phyloP scores from a whole-genome alignment of 1,284 basidiomycete genomes.

The Boletus semigastroideus region DNA sequence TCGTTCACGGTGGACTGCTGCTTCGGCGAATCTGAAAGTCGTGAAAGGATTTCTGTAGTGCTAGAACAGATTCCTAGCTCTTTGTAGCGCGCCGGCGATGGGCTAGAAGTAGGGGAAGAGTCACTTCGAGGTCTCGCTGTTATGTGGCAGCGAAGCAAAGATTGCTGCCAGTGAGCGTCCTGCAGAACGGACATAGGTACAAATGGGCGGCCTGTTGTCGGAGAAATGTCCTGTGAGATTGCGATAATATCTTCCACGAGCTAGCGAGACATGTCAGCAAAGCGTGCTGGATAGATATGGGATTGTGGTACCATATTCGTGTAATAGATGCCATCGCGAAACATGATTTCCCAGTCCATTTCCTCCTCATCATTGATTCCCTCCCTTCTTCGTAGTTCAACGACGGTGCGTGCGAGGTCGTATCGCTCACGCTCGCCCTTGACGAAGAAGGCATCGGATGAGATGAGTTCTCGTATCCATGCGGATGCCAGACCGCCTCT shows the following conservation, averaged over 20 bases:
- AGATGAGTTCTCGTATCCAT: slow-evolving; percentile 76
- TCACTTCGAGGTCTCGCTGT: slow-evolving; percentile 38
- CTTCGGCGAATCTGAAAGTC: slow-evolving; percentile 26
- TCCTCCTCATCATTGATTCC: slow-evolving; percentile 59
- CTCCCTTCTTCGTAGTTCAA: slow-evolving; percentile 66
- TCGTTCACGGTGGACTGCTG: slow-evolving; percentile 21
- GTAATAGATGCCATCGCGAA: slow-evolving; percentile 83
- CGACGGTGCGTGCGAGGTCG: slow-evolving; percentile 70
- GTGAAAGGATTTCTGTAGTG: slow-evolving; percentile 48
- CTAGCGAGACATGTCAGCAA: slow-evolving; percentile 39
- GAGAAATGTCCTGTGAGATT: slow-evolving; percentile 73
- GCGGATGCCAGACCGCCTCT: slow-evolving; percentile 66
- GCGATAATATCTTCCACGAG: slow-evolving; percentile 73
- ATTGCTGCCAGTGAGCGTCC: slow-evolving; percentile 75
- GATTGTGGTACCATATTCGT: slow-evolving; percentile 69
- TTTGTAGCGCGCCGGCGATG: slow-evolving; percentile 46
- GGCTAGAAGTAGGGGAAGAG: slow-evolving; percentile 36
- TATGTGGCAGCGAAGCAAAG: slow-evolving; percentile 59
- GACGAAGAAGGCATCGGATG: slow-evolving; percentile 82
- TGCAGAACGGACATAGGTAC: slow-evolving; percentile 70
- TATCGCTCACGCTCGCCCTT: slow-evolving; percentile 80
- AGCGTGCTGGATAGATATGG: not conserved
- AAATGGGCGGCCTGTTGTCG: slow-evolving; percentile 65
- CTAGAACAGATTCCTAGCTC: slow-evolving; percentile 59
- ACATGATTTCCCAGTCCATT: slow-evolving; percentile 67